Evolutionary conservation across 2,329 filamentous ascomycete genomes (phyloP), one percentile per base, ranked within the genome.

Genomic region (Rhinocladiella mackenziei): DNA sequence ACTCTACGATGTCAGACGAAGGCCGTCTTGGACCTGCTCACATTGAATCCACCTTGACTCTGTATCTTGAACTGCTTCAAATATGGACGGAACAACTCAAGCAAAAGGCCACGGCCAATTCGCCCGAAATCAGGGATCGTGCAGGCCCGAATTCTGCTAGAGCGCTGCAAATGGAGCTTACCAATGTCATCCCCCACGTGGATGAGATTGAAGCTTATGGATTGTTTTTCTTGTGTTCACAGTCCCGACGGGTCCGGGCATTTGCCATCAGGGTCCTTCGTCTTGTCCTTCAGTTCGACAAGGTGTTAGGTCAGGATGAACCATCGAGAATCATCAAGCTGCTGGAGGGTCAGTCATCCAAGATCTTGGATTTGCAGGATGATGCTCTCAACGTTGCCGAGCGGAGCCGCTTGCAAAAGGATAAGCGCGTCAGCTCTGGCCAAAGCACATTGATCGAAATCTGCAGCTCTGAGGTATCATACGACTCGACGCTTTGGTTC

Each of bases 71-170:
- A 65, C 70, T 98, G 4, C 73, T 98, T 9, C 83, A 89, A 51
- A 96, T 98, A 28, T 98, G 94, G 94, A 94, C 96, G 39, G 89
- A 96, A 51, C 91, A 97, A 60, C 94, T 98, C 51, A 85, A 86
- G 60, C 81, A 85, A 52, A 95, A 92, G 60, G 86, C 82, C 2
- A 83, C 81, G 54, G 86, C 89, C 48, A 83, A 81, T 5, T 75
- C 78, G 4, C 71, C 78, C 1, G 82, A 87, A 20, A 72, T 75
- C 2, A 68, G 74, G 5, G 86, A 89, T 34, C 75, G 45, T 26
- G 34, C 28, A 13, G 47, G 39, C 3, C 7, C 40, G 2, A 47
- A 20, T 26, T 38, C 51, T 10, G 30, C 45, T 54, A 75, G 87
- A 43, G 86, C 81, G 9, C 70, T 86, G 47, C 84, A 88, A 48